Base-by-base conservation (phyloP, 169 alveolate species). In the Plasmodium malariae region DNA sequence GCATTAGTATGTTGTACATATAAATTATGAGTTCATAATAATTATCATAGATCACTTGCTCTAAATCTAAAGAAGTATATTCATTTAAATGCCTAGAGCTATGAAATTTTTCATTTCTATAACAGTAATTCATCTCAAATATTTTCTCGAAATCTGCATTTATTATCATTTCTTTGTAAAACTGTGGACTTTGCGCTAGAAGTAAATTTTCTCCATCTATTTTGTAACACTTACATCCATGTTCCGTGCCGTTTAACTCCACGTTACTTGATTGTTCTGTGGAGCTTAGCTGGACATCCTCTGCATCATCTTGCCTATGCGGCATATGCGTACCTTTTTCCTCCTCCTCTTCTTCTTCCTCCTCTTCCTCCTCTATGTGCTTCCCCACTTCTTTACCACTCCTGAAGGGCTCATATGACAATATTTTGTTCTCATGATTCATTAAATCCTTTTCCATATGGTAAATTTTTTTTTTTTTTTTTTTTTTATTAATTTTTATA, bases 101-200 rank as follows among this genome's bases (percentile, higher is more conserved):
- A 36, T 76, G 63, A 54, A 76, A 76, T 43, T 62, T 76, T 30
- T 76, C 88, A 62, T 76, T 76, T 34, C 88, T 43, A 30, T 76
- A 76, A 3, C 68, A 76, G 34, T 76, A 76, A 54, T 76, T 76
- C 34, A 76, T 76, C 49, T 76, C 88, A 36, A 24, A 76, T 1
- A 76, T 48, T 51, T 34, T 28, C 3, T 76, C 88, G 43, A 43
- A 76, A 40, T 76, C 88, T 0, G 74, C 5, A 36, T 76, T 76
- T 2, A 76, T 62, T 76, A 76, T 6, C 88, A 76, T 76, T 32
- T 76, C 76, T 48, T 76, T 76, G 54, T 62, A 76, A 19, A 76
- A 76, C 28, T 76, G 88, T 21, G 88, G 76, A 12, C 88, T 76
- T 68, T 76, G 88, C 0, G 88, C 73, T 12, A 76, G 37, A n/a